A percentile compares a stretch with the other conserved stretches of the same genome.
Evolutionary conservation across 805 yeast genomes (phyloP).

Genomic region (Yueomyces sp.): DNA sequence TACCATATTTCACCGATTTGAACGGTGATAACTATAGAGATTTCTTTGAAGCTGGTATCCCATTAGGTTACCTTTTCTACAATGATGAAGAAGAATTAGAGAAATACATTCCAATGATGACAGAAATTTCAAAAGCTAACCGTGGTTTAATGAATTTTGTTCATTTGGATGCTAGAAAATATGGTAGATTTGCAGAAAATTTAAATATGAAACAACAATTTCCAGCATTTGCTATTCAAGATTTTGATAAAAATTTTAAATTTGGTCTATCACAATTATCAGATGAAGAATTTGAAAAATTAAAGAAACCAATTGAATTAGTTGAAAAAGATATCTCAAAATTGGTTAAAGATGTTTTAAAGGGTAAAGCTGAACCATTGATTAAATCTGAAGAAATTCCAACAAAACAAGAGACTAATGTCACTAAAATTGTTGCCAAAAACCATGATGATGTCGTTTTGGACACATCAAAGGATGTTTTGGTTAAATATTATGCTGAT

Average conservation of each 20-base stretch:
- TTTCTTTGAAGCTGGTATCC: constrained; percentile 60
- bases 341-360: constrained; percentile 50
- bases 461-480: constrained; percentile 48
- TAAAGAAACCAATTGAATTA: constrained; percentile 23
- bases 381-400: constrained; percentile 83
- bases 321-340: constrained; percentile 40
- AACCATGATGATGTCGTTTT: constrained; percentile 59
- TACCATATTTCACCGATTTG: constrained; percentile 39
- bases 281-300: constrained; percentile 17
- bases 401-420: constrained; percentile 63
- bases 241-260: constrained; percentile 52
- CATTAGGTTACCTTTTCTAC: constrained; percentile 84
- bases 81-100: constrained; percentile 54
- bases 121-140: constrained; percentile 52
- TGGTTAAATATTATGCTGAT: constrained; percentile 91
- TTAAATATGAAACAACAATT: constrained; percentile 76
- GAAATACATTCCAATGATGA: constrained; percentile 37
- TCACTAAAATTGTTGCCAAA: constrained; percentile 67
- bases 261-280: constrained; percentile 56
- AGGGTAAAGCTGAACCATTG: constrained; percentile 55
- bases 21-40: constrained; percentile 65
- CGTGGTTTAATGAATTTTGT: constrained; percentile 81
- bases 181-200: constrained; percentile 80
- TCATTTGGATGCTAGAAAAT: constrained; percentile 69
- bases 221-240: constrained; percentile 81